A percentile compares a stretch with the other conserved stretches of the same genome.
phyloP scores from a whole-genome alignment of 1,284 basidiomycete species.

The Singerocomus inundabilis region DNA sequence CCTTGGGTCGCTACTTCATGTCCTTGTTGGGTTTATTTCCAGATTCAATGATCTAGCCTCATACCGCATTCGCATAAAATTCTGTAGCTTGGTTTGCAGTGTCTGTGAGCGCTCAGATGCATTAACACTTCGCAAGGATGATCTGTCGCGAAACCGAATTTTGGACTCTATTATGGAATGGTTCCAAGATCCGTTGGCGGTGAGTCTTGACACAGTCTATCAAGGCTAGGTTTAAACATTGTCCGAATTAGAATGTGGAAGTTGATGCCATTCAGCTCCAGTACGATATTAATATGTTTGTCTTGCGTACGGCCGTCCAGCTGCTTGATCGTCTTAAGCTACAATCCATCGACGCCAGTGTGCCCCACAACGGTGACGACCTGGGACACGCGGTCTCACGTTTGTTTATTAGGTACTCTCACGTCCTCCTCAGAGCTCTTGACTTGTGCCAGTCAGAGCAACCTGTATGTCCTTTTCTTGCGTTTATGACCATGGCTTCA shows the following conservation, averaged over 20 bases:
- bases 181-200: conserved; percentile 55
- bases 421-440: conserved; percentile 61
- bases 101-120: conserved; percentile 63
- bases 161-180: conserved; percentile 77
- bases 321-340: conserved; percentile 77
- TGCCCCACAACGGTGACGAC: conserved; percentile 58
- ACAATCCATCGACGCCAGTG: conserved; percentile 53
- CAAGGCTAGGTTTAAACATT: conserved; percentile 9
- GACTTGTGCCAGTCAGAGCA: conserved; percentile 49
- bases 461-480: conserved; percentile 36
- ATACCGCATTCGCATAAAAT: conserved; percentile 71
- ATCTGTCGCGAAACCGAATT: conserved; percentile 63
- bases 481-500: conserved; percentile 7
- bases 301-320: conserved; percentile 69
- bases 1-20: conserved; percentile 62
- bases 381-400: conserved; percentile 69
- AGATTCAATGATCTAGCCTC: conserved; percentile 56
- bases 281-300: conserved; percentile 70
- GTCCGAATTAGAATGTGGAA: conserved; percentile 27
- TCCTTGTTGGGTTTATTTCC: conserved; percentile 66
- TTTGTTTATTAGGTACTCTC: conserved; percentile 76
- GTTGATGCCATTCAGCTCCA: conserved; percentile 38
- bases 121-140: conserved; percentile 66
- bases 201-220: conserved; percentile 29
- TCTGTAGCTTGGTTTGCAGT: conserved; percentile 71